A percentile compares a stretch with the other conserved stretches of the same genome.
Evolutionary conservation across 805 yeast species (phyloP).

Genomic region (Blastobotrys americana): DNA sequence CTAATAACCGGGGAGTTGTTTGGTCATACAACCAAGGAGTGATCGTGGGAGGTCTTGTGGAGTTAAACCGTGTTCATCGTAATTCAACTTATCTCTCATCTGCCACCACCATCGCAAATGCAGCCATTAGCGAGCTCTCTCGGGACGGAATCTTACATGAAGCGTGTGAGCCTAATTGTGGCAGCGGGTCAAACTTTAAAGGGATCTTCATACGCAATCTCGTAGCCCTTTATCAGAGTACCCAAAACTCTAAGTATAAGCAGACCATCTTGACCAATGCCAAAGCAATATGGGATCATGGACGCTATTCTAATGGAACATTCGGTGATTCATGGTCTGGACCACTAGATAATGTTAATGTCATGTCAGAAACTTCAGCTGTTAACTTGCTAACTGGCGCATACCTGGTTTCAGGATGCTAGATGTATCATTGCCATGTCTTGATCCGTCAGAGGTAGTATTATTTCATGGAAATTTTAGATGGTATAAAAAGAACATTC

Average conservation of each 20-base stretch:
- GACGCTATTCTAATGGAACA: neutral
- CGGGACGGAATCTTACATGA: conserved; percentile 12
- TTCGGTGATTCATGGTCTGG: conserved; percentile 13
- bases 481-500: too few relatives aligned
- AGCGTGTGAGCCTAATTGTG: conserved; percentile 11
- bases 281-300: conserved; percentile 2
- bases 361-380: neutral
- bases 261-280: conserved; percentile 6
- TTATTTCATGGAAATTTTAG: too few relatives aligned
- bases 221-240: neutral
- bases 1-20: conserved; percentile 7
- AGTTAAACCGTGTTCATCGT: conserved; percentile 6
- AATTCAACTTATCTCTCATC: conserved; percentile 1
- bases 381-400: neutral
- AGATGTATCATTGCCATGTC: neutral
- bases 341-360: conserved; percentile 3
- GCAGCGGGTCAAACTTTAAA: conserved; percentile 8
- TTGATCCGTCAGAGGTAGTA: too few relatives aligned
- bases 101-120: conserved; percentile 9
- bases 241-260: neutral
- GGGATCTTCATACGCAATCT: conserved; percentile 14
- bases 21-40: conserved; percentile 18
- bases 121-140: conserved; percentile 5
- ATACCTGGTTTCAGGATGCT: neutral
- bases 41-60: conserved; percentile 13